phyloP scores from a whole-genome alignment of 257 asterid genomes.

The Striga asiatica region DNA sequence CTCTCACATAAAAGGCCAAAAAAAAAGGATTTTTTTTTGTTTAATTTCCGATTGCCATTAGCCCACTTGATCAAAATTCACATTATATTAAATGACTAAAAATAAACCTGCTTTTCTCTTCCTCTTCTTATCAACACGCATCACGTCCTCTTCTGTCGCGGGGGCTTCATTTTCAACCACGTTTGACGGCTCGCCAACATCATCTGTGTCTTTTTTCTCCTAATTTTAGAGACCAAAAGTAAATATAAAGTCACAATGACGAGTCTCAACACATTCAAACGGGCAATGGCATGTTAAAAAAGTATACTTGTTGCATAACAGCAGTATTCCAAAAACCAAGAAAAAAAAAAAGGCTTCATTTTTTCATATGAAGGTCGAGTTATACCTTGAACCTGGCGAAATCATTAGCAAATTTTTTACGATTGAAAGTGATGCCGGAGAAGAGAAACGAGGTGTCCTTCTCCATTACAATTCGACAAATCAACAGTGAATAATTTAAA shows the following conservation, averaged over 20 bases:
- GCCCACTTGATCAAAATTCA: neutral
- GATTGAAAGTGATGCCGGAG: slow-evolving; percentile 50
- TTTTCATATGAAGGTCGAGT: neutral
- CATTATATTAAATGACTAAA: neutral
- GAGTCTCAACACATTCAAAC: neutral
- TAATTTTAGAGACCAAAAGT: slow-evolving; percentile 11
- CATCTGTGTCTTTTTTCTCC: slow-evolving; percentile 33
- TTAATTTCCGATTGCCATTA: neutral
- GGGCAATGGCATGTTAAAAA: neutral
- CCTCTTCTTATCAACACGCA: slow-evolving; percentile 42
- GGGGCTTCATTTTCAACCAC: slow-evolving; percentile 24
- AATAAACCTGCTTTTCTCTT: slow-evolving; percentile 34
- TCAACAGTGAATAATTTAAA: neutral
- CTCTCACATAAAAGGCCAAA: neutral
- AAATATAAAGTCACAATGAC: neutral
- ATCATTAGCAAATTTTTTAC: slow-evolving; percentile 44
- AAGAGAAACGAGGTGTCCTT: slow-evolving; percentile 57
- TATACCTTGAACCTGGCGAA: slow-evolving; percentile 56
- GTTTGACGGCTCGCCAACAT: slow-evolving; percentile 18
- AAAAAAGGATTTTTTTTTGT: too few relatives aligned
- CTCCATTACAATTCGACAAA: slow-evolving; percentile 20
- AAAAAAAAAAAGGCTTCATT: neutral
- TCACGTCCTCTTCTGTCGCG: slow-evolving; percentile 14
- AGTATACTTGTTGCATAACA: neutral
- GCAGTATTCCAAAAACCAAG: neutral